Percentiles rank a stretch among this genome's conserved stretches.
These are phyloP conservation scores for Phytophthora citrophthora DNA, from an alignment of 352 stramenopile species.

Conservation along the genomic window DNA sequence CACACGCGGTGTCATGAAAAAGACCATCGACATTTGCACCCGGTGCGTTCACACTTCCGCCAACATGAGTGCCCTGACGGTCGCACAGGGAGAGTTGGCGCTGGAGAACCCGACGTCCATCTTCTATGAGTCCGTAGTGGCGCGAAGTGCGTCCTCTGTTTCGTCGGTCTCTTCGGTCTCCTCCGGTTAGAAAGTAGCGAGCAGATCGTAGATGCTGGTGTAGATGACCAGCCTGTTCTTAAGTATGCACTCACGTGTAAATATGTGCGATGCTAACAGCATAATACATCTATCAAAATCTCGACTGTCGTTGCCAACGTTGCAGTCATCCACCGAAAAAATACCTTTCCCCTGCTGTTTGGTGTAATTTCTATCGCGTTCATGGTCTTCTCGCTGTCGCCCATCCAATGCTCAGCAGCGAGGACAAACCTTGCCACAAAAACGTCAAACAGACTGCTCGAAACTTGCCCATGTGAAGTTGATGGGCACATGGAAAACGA, in stretches of 20 bases:
- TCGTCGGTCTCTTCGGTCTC: constrained; percentile 26
- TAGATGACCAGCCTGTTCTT: background rate
- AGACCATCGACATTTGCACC: constrained; percentile 42
- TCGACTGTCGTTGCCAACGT: too few relatives aligned
- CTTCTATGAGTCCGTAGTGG: constrained; percentile 37
- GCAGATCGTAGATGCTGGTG: too few relatives aligned
- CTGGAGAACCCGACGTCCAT: constrained; percentile 39
- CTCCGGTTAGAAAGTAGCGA: constrained; percentile 8
- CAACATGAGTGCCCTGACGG: constrained; percentile 35
- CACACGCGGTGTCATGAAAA: constrained; percentile 41
- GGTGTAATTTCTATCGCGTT: constrained; percentile 5
- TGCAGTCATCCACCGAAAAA: background rate
- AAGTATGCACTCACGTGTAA: constrained; percentile 13
- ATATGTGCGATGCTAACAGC: constrained; percentile 9
- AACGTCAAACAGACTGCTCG: constrained; percentile 4
- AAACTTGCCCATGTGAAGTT: constrained; percentile 16
- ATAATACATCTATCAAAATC: constrained; percentile 15
- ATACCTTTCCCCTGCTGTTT: constrained; percentile 4
- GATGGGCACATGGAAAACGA: constrained; percentile 14
- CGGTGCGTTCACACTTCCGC: constrained; percentile 40
- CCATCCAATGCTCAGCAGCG: constrained; percentile 2
- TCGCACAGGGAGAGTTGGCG: constrained; percentile 38
- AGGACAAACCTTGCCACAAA: constrained; percentile 9
- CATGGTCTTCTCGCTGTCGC: background rate
- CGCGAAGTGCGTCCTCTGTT: constrained; percentile 25